Evolutionary conservation across 1,284 basidiomycete species (phyloP).

Genomic region (Trametes pubescens): DNA sequence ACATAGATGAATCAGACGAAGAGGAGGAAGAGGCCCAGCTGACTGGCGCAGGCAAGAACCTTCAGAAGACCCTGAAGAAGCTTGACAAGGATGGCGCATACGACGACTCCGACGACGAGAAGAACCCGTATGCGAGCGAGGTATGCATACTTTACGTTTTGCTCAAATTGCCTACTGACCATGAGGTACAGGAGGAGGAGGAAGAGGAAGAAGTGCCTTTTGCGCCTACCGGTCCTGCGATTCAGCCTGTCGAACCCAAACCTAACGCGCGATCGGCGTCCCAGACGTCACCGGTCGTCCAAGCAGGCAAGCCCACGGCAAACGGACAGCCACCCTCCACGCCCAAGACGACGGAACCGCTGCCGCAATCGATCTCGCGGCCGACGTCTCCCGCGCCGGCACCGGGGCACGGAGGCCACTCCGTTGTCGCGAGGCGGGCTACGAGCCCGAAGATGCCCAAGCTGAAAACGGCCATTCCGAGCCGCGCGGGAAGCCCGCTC

Average conservation of each 20-base stretch:
- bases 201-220: conserved; percentile 72
- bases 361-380: conserved; percentile 44
- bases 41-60: conserved; percentile 74
- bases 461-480: conserved; percentile 54
- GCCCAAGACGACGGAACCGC: conserved; percentile 37
- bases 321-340: conserved; percentile 46
- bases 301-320: conserved; percentile 39
- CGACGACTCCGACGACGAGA: conserved; percentile 86
- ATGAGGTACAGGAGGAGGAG: conserved; percentile 55
- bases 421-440: conserved; percentile 82
- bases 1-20: conserved; percentile 76
- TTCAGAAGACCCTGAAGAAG: conserved; percentile 81
- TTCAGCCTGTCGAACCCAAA: conserved; percentile 57
- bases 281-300: conserved; percentile 41
- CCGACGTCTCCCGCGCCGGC: conserved; percentile 64
- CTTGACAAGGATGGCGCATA: conserved; percentile 78
- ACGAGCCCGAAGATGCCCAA: conserved; percentile 78
- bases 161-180: neutral
- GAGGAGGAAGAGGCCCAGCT: conserved; percentile 66
- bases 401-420: conserved; percentile 69
- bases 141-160: conserved; percentile 50
- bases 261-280: conserved; percentile 43
- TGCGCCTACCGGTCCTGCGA: conserved; percentile 60
- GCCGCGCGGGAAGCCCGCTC: conserved; percentile 65
- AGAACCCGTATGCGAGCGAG: conserved; percentile 82